These are phyloP conservation scores for Detonula confervacea DNA, from an alignment of 352 stramenopile species.

Conservation along the genomic window DNA sequence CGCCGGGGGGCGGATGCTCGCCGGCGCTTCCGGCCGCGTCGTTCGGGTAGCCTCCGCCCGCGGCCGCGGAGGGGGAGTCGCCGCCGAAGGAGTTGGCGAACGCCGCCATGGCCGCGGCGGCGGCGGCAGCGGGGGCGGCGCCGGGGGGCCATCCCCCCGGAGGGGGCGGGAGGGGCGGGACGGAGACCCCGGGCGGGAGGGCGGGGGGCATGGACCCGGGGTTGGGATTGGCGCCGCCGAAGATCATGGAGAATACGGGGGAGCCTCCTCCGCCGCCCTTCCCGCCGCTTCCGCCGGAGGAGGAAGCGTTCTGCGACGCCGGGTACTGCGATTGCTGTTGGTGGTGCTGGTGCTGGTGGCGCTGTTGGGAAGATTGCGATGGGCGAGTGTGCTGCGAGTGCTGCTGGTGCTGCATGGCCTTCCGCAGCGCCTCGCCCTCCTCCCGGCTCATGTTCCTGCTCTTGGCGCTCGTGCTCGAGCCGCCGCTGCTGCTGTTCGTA, in stretches of 20 bases:
- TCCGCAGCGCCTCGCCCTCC: too few species aligned
- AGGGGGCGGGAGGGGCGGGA: conserved; percentile 47
- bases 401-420: too few species aligned
- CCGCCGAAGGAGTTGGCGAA: conserved; percentile 25
- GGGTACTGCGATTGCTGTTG: not conserved
- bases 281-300: too few species aligned
- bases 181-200: conserved; percentile 1
- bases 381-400: too few species aligned
- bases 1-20: too few species aligned
- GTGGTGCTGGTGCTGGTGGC: conserved; percentile 4
- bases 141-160: conserved; percentile 39
- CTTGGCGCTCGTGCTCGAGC: too few species aligned
- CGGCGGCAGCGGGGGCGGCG: conserved; percentile 22
- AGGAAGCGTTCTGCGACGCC: too few species aligned
- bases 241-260: conserved; percentile 47
- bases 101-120: conserved; percentile 35
- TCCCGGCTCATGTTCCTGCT: too few species aligned
- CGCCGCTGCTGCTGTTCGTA: too few species aligned
- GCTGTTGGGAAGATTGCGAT: too few species aligned
- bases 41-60: too few species aligned
- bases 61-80: not conserved
- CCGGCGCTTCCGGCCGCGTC: not conserved
- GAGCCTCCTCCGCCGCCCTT: not conserved
- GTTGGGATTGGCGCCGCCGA: conserved; percentile 19
- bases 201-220: not conserved